These are phyloP conservation scores for Pseudocercospora fuligena DNA, from an alignment of 2,329 filamentous ascomycete species.

Conservation along the genomic window DNA sequence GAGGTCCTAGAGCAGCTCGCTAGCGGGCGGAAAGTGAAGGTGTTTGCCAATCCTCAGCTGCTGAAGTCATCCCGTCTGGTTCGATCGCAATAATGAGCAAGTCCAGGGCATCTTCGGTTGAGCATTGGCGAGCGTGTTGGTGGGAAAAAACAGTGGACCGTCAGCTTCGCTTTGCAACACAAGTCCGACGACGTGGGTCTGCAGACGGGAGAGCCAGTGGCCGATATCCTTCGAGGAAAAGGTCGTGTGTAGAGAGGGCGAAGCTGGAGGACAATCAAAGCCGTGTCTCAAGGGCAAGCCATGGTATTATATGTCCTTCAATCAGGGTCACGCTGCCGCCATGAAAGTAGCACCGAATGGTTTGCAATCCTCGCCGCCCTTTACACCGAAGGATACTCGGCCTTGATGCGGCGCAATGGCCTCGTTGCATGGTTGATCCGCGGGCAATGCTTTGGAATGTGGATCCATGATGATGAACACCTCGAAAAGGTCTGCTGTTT, in stretches of 20 bases:
- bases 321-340: background rate
- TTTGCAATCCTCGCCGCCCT: conserved; percentile 10
- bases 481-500: background rate
- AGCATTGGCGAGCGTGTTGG: conserved; percentile 10
- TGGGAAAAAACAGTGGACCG: conserved; percentile 23
- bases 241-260: background rate
- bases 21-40: conserved; percentile 21
- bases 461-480: background rate
- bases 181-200: conserved; percentile 1
- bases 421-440: background rate
- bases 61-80: background rate
- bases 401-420: conserved; percentile 14
- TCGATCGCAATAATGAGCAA: background rate
- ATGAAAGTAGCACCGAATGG: conserved; percentile 7
- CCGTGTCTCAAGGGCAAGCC: background rate
- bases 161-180: background rate
- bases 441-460: background rate
- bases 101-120: conserved; percentile 9
- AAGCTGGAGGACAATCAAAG: background rate
- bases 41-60: conserved; percentile 3
- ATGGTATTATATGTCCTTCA: conserved; percentile 7
- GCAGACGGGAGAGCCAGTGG: background rate
- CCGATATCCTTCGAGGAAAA: background rate
- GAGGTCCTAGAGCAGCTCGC: background rate
- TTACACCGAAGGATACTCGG: conserved; percentile 18